Conservation (phyloP, 192 early-diverging fungal genomes). For the Coemansia sp. region DNA sequence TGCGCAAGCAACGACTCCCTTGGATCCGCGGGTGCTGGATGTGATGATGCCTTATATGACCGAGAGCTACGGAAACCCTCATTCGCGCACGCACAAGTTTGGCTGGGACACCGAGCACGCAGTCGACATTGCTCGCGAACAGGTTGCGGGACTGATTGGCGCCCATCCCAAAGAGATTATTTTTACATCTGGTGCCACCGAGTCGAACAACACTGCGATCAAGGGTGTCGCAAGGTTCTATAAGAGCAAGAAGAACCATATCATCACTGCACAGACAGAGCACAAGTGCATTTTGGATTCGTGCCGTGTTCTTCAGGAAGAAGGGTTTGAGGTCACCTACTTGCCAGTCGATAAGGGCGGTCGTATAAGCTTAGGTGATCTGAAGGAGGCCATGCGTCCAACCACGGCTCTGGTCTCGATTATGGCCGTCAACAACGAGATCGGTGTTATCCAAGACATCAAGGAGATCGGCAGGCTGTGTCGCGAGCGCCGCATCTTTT, state of each 20-base stretch:
- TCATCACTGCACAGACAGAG: conserved; percentile 96
- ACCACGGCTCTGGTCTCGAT: conserved; percentile 90
- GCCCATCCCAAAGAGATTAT: conserved; percentile 96
- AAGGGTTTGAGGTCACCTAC: conserved; percentile 96
- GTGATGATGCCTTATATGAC: conserved; percentile 94
- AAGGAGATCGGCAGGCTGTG: conserved; percentile 88
- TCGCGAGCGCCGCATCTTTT: conserved; percentile 85
- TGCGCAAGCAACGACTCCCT: conserved; percentile 90
- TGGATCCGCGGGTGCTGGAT: conserved; percentile 90
- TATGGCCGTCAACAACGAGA: conserved; percentile 99
- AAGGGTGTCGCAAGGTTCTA: conserved; percentile 97
- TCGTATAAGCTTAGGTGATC: conserved; percentile 73
- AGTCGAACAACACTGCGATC: conserved; percentile 92
- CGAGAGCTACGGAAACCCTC: conserved; percentile 91
- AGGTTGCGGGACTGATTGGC: conserved; percentile 83
- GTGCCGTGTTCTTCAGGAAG: conserved; percentile 91
- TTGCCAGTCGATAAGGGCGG: conserved; percentile 84
- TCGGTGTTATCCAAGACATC: conserved; percentile 94
- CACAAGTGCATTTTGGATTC: conserved; percentile 99
- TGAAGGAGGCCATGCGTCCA: conserved; percentile 83
- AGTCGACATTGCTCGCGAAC: conserved; percentile 83
- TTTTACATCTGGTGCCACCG: conserved; percentile 95
- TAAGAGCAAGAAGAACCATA: conserved; percentile 89
- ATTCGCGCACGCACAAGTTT: conserved; percentile 94
- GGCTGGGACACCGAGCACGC: conserved; percentile 95